Conservation (phyloP, 441 rosid species). For the Adansonia grandidieri region DNA sequence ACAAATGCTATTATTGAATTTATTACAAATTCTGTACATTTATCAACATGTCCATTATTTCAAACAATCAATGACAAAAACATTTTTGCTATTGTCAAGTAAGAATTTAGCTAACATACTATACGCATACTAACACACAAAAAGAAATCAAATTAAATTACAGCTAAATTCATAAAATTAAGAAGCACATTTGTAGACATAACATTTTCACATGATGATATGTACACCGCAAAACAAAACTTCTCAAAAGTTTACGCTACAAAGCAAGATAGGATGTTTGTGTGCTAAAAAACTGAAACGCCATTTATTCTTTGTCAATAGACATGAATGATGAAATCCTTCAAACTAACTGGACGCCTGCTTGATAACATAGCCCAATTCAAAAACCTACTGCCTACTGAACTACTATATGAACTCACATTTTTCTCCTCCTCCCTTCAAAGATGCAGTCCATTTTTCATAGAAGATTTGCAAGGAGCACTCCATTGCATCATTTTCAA, state of each 20-base stretch:
- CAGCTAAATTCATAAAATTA: neutral
- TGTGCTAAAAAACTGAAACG: neutral
- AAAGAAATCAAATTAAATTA: neutral
- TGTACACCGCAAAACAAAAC: neutral
- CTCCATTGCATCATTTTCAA: neutral
- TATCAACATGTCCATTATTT: neutral
- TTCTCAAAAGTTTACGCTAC: conserved; percentile 3
- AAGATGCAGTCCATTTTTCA: conserved; percentile 1
- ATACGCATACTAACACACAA: neutral
- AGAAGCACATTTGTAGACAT: neutral
- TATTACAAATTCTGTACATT: neutral
- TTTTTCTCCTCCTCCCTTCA: neutral
- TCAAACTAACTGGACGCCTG: neutral
- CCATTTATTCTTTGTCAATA: conserved; percentile 3
- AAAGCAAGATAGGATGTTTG: neutral
- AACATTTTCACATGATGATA: neutral
- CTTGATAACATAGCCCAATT: neutral
- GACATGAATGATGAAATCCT: conserved; percentile 1
- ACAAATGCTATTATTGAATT: neutral
- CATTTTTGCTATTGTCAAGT: neutral
- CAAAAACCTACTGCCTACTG: neutral
- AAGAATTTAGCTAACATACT: neutral
- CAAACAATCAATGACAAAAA: conserved; percentile 5
- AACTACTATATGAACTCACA: neutral
- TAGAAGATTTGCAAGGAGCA: neutral